Conservation (phyloP, 164 flowering plant genomes). For the Chimonanthus salicifolius region DNA sequence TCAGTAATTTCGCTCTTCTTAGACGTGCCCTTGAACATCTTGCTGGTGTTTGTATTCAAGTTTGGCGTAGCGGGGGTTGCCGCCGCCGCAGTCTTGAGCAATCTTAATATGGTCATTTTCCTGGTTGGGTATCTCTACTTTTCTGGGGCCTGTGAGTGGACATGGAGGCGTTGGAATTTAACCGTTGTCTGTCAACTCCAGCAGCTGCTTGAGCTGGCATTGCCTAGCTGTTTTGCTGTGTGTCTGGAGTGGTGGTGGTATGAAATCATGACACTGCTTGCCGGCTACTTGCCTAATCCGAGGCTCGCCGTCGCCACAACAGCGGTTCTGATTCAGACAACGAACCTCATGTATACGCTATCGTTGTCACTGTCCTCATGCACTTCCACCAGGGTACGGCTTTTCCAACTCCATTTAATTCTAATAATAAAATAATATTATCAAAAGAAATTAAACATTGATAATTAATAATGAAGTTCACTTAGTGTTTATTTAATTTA, state of each 20-base stretch:
- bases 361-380: conserved; percentile 87
- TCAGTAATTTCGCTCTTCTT: conserved; percentile 49
- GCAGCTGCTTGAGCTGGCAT: conserved; percentile 8
- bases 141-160: conserved; percentile 33
- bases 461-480: too few relatives aligned
- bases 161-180: conserved; percentile 20
- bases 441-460: too few relatives aligned
- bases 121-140: conserved; percentile 53
- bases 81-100: conserved; percentile 65
- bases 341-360: conserved; percentile 75
- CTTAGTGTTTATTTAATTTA: too few relatives aligned
- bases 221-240: conserved; percentile 5
- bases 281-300: conserved; percentile 2
- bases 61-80: conserved; percentile 74
- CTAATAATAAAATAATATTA: too few relatives aligned
- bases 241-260: conserved; percentile 12
- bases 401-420: too few relatives aligned
- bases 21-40: conserved; percentile 63
- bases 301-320: conserved; percentile 5
- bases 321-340: conserved; percentile 9
- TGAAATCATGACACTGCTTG: conserved; percentile 7
- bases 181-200: conserved; percentile 38
- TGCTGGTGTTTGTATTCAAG: conserved; percentile 41
- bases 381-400: conserved; percentile 72
- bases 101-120: conserved; percentile 61